These are phyloP conservation scores for Cordia subcordata DNA, from an alignment of 257 asterid species.

Conservation along the genomic window DNA sequence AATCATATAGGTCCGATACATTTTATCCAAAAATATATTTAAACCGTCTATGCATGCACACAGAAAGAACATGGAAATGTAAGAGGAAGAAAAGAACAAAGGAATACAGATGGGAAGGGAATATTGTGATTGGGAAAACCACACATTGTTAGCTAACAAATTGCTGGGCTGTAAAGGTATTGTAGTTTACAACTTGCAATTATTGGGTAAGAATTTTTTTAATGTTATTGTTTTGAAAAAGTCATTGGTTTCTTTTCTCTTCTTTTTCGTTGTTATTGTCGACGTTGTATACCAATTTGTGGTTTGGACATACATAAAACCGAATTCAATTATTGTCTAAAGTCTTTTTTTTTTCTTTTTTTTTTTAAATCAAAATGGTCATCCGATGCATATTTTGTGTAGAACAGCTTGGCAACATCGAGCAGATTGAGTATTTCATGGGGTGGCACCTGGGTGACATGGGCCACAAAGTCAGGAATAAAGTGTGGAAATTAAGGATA, in stretches of 20 bases:
- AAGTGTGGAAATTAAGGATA: too few species aligned
- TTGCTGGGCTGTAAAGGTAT: slow-evolving; percentile 11
- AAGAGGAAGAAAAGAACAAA: slow-evolving; percentile 24
- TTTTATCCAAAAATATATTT: too few species aligned
- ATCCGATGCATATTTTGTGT: too few species aligned
- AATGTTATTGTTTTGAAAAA: not conserved
- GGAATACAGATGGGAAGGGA: slow-evolving; percentile 47
- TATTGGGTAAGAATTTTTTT: slow-evolving; percentile 11
- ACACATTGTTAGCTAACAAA: slow-evolving; percentile 10
- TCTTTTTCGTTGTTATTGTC: too few species aligned
- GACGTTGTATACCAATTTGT: slow-evolving; percentile 1
- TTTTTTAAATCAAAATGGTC: too few species aligned
- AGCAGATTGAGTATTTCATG: too few species aligned
- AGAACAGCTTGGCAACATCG: too few species aligned
- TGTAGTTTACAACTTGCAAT: slow-evolving; percentile 2
- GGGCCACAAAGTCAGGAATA: too few species aligned
- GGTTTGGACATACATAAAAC: not conserved
- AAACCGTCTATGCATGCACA: too few species aligned
- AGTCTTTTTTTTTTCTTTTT: too few species aligned
- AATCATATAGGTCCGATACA: too few species aligned
- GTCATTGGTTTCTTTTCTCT: slow-evolving; percentile 4
- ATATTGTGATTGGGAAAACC: slow-evolving; percentile 40
- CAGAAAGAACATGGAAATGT: slow-evolving; percentile 13
- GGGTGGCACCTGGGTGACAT: too few species aligned
- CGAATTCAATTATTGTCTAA: not conserved